Evolutionary conservation across 192 early-diverging fungal species (phyloP).

Genomic region (Linnemannia elongata): DNA sequence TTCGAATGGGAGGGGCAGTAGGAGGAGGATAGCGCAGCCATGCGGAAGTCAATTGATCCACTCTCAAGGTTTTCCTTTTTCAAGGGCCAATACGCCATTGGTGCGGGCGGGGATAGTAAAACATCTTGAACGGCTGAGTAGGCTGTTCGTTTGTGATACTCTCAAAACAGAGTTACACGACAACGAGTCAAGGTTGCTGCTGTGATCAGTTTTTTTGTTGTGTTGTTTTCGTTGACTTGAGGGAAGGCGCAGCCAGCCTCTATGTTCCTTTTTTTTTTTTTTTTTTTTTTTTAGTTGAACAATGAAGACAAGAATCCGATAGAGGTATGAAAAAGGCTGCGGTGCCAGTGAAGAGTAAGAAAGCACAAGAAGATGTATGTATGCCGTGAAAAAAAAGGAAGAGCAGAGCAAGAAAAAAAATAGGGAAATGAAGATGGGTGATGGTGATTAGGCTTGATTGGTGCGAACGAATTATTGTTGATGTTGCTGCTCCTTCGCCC

Average conservation of each 20-base stretch:
- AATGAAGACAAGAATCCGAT: background rate
- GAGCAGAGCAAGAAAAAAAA: background rate
- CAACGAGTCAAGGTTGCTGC: background rate
- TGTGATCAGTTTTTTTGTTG: background rate
- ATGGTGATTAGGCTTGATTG: no score
- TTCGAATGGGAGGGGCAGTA: background rate
- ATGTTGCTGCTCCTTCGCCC: background rate
- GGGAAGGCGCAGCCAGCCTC: background rate
- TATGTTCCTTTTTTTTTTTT: constrained; percentile 6
- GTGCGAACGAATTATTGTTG: no score
- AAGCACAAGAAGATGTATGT: background rate
- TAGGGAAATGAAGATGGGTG: no score
- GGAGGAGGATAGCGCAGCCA: background rate
- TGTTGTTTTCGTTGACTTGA: background rate
- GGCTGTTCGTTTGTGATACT: background rate
- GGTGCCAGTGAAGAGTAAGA: background rate
- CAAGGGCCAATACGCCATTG: background rate
- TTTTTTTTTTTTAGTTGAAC: constrained; percentile 2
- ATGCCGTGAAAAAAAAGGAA: constrained; percentile 2
- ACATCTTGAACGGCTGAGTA: background rate
- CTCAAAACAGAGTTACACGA: background rate
- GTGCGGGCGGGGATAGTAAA: constrained; percentile 1
- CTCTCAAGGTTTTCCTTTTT: background rate
- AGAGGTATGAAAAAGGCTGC: background rate
- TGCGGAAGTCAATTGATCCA: background rate